Percentiles rank a stretch among this genome's conserved stretches.
Conservation (phyloP, 345 rosid species). For the Eucalyptus brandiana region DNA sequence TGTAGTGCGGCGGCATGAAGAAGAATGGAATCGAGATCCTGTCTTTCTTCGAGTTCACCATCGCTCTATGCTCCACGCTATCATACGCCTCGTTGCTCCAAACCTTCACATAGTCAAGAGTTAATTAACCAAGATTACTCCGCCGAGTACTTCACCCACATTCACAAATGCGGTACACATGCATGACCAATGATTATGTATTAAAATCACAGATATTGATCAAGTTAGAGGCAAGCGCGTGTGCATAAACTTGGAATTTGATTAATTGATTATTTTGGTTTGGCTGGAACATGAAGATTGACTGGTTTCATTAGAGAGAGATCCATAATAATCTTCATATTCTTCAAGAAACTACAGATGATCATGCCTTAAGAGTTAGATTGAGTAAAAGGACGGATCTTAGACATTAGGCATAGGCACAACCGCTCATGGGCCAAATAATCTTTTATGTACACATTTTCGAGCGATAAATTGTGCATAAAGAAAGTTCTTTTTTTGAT, state of each 20-base stretch:
- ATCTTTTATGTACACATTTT: not conserved
- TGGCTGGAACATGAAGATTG: not conserved
- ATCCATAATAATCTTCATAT: not conserved
- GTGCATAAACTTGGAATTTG: not conserved
- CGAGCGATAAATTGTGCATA: not conserved
- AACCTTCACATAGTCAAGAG: slow-evolving; percentile 15
- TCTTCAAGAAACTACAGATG: not conserved
- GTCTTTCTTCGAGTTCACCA: slow-evolving; percentile 50
- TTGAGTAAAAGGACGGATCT: not conserved
- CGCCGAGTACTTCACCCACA: not conserved
- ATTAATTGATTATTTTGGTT: not conserved
- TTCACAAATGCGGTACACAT: not conserved
- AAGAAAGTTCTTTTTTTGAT: not conserved
- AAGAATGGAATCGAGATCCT: slow-evolving; percentile 58
- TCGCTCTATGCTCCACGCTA: slow-evolving; percentile 78
- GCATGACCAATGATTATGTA: not conserved
- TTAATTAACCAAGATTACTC: not conserved
- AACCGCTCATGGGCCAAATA: not conserved
- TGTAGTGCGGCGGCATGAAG: slow-evolving; percentile 44
- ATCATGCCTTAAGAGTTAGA: not conserved
- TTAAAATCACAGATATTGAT: not conserved
- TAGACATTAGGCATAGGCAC: not conserved
- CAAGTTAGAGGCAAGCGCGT: not conserved
- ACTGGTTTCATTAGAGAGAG: not conserved
- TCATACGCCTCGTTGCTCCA: slow-evolving; percentile 67